A percentile compares a stretch with the other conserved stretches of the same genome.
Conservation (phyloP, 305 asterid species). For the Fraxinus platypoda region DNA sequence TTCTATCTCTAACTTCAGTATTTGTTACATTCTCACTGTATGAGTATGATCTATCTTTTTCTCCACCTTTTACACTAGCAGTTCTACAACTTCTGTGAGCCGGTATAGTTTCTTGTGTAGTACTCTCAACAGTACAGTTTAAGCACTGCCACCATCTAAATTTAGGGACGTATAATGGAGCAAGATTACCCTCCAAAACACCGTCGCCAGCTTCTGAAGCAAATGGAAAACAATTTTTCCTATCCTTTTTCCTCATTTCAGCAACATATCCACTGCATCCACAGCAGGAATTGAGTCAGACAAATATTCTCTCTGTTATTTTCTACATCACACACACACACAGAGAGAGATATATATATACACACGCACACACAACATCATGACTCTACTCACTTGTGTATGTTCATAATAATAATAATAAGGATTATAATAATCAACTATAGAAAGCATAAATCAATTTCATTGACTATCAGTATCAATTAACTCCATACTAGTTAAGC, state of each 20-base stretch:
- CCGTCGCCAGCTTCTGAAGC: slow-evolving; percentile 23
- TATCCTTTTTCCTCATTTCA: slow-evolving; percentile 54
- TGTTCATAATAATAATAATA: neutral
- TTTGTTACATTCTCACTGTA: slow-evolving; percentile 19
- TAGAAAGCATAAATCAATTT: neutral
- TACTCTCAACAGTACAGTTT: slow-evolving; percentile 32
- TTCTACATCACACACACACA: slow-evolving; percentile 4
- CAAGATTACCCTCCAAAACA: slow-evolving; percentile 35
- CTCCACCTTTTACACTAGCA: slow-evolving; percentile 22
- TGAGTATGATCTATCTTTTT: slow-evolving; percentile 15
- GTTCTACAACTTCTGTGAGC: slow-evolving; percentile 22
- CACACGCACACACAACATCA: neutral
- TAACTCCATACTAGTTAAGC: neutral
- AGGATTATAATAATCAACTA: neutral
- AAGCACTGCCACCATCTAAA: slow-evolving; percentile 58
- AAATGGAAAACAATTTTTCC: slow-evolving; percentile 44
- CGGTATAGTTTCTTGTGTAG: slow-evolving; percentile 18
- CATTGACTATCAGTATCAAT: neutral
- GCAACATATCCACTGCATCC: slow-evolving; percentile 68
- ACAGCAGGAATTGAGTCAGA: slow-evolving; percentile 19
- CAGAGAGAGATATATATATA: neutral
- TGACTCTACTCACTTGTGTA: neutral
- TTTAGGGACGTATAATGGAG: slow-evolving; percentile 45
- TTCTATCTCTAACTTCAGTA: slow-evolving; percentile 13
- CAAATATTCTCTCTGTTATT: neutral